Evolutionary conservation across 2,329 filamentous ascomycete species (phyloP).

Genomic region (Fusarium odoratissimum): DNA sequence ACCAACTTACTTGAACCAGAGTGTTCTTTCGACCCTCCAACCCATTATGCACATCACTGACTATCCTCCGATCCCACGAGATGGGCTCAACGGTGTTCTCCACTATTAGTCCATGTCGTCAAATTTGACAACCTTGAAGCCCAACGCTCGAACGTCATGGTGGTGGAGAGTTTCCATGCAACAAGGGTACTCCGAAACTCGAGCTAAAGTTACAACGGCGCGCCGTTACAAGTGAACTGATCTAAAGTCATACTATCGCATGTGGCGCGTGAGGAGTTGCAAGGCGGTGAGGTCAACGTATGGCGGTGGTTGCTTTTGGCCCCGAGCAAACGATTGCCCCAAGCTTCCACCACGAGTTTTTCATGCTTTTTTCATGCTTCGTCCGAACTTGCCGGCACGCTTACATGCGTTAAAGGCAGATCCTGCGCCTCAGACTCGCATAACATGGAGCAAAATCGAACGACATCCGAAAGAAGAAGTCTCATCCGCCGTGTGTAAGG

Average conservation of each 20-base stretch:
- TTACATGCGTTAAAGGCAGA: conserved; percentile 12
- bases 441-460: conserved; percentile 12
- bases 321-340: conserved; percentile 1
- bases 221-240: conserved; percentile 29
- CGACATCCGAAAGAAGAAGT: conserved; percentile 4
- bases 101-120: conserved; percentile 9
- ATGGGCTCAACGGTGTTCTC: conserved; percentile 21
- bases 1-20: not conserved
- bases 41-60: conserved; percentile 22
- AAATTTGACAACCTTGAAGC: conserved; percentile 18
- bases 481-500: conserved; percentile 15
- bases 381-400: conserved; percentile 16
- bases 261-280: conserved; percentile 20
- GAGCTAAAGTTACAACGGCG: conserved; percentile 28
- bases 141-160: conserved; percentile 20
- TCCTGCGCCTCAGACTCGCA: conserved; percentile 23
- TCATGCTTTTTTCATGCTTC: conserved; percentile 2
- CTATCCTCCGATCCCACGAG: conserved; percentile 8
- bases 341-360: conserved; percentile 11
- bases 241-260: conserved; percentile 28
- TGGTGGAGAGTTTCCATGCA: conserved; percentile 24
- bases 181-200: conserved; percentile 11
- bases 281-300: conserved; percentile 16
- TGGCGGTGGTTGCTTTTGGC: not conserved
- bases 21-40: not conserved